These are phyloP conservation scores for Pseudopithomyces chartarum DNA, from an alignment of 2,329 filamentous ascomycete genomes.

Conservation along the genomic window DNA sequence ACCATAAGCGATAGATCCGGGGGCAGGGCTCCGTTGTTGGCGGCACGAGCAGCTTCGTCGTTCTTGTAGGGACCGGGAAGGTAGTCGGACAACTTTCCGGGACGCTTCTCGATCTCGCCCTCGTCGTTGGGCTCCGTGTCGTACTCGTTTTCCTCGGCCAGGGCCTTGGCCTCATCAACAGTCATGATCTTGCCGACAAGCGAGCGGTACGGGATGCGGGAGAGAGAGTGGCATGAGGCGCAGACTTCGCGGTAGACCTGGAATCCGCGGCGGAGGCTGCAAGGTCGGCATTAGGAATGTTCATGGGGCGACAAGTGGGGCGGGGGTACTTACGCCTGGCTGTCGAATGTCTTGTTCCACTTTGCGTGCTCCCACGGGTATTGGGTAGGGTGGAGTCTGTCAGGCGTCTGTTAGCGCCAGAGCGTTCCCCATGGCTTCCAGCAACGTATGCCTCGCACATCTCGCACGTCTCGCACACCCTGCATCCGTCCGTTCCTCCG, in stretches of 20 bases:
- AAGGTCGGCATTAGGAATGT: constrained; percentile 5
- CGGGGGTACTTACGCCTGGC: constrained; percentile 78
- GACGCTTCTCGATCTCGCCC: constrained; percentile 97
- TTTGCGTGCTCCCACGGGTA: constrained; percentile 97
- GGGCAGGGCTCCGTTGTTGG: constrained; percentile 97
- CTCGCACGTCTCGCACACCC: constrained; percentile 23
- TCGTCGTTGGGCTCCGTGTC: constrained; percentile 97
- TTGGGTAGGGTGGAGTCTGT: constrained; percentile 84
- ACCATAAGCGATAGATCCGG: constrained; percentile 97
- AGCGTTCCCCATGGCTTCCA: constrained; percentile 31
- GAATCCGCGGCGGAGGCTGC: constrained; percentile 95
- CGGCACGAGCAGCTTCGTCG: constrained; percentile 95
- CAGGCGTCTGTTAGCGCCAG: constrained; percentile 28
- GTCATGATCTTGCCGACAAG: constrained; percentile 92
- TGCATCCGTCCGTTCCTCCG: constrained; percentile 3
- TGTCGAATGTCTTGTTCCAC: constrained; percentile 94
- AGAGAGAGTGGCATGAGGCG: constrained; percentile 95
- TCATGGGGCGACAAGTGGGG: constrained; percentile 6
- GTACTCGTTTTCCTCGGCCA: constrained; percentile 99
- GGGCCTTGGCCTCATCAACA: constrained; percentile 94
- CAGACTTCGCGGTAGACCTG: constrained; percentile 99
- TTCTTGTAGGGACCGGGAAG: constrained; percentile 96
- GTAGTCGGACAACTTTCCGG: constrained; percentile 98
- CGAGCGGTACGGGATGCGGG: constrained; percentile 88
- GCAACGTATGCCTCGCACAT: constrained; percentile 30